phyloP scores from a whole-genome alignment of 352 stramenopile genomes.

The Globisporangium takayamanum region DNA sequence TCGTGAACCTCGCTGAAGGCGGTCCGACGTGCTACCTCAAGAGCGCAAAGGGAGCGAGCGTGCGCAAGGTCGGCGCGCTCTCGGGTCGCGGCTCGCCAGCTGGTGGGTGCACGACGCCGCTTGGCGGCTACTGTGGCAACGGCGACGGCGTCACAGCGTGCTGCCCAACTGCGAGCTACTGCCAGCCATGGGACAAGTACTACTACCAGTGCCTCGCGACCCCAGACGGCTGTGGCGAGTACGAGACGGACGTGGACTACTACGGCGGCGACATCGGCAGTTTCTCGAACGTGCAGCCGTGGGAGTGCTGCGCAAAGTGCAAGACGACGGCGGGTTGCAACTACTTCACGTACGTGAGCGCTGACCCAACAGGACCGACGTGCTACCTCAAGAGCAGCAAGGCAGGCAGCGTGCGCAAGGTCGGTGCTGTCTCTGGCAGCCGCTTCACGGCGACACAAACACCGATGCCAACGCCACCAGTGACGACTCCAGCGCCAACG shows the following conservation, averaged over 20 bases:
- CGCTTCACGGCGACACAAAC: neutral
- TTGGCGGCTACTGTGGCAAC: constrained; percentile 3
- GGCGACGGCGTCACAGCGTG: constrained; percentile 19
- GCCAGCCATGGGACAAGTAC: constrained; percentile 35
- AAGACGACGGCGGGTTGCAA: constrained; percentile 19
- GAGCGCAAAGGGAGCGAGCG: constrained; percentile 16
- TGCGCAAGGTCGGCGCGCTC: constrained; percentile 21
- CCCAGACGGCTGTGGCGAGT: constrained; percentile 22
- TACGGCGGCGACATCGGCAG: constrained; percentile 35
- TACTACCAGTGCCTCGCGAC: constrained; percentile 49
- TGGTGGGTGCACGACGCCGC: neutral
- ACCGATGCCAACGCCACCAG: neutral
- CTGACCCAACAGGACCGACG: constrained; percentile 6
- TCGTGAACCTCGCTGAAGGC: constrained; percentile 27
- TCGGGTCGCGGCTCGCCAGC: constrained; percentile 14
- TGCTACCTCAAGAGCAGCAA: constrained; percentile 32
- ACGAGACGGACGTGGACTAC: constrained; percentile 45
- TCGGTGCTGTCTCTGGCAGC: constrained; percentile 3
- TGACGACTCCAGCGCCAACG: constrained; percentile 1
- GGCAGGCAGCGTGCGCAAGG: neutral
- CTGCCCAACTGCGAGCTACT: constrained; percentile 29
- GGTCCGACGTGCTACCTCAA: constrained; percentile 47
- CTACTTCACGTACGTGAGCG: constrained; percentile 27
- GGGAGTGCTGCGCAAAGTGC: constrained; percentile 30
- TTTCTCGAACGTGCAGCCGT: constrained; percentile 23